Percentiles rank a stretch among this genome's conserved stretches.
These are phyloP conservation scores for Heliocybe sulcata DNA, from an alignment of 1,284 basidiomycete species.

Conservation along the genomic window DNA sequence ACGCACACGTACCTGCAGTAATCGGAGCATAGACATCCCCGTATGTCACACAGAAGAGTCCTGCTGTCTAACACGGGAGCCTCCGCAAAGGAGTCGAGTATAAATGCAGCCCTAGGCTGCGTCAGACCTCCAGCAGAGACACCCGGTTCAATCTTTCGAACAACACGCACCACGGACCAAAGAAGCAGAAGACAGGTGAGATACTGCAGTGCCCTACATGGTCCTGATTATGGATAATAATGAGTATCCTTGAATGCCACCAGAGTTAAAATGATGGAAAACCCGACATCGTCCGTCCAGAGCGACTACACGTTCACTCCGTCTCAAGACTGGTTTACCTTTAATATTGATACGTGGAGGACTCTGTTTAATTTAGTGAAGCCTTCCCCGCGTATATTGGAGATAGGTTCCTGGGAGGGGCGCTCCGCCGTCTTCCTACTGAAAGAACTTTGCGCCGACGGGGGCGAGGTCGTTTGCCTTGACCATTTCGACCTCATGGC, in stretches of 20 bases:
- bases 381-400: slow-evolving; percentile 37
- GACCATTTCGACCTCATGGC: slow-evolving; percentile 51
- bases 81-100: too few species aligned
- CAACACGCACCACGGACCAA: too few species aligned
- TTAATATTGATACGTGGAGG: slow-evolving; percentile 35
- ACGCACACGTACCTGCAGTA: too few species aligned
- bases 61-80: too few species aligned
- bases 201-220: background rate
- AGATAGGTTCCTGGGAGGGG: slow-evolving; percentile 61
- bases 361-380: slow-evolving; percentile 29
- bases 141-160: too few species aligned
- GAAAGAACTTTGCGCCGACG: slow-evolving; percentile 33
- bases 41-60: too few species aligned
- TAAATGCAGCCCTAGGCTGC: too few species aligned
- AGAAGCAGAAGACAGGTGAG: background rate
- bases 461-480: slow-evolving; percentile 42
- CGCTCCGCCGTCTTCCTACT: slow-evolving; percentile 50
- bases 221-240: background rate
- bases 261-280: background rate
- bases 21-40: too few species aligned
- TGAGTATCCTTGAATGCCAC: background rate
- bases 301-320: slow-evolving; percentile 31
- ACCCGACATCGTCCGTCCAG: background rate
- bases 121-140: too few species aligned
- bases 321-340: slow-evolving; percentile 52